These are phyloP conservation scores for Abrus precatorius DNA, from an alignment of 306 rosid species.

Conservation along the genomic window DNA sequence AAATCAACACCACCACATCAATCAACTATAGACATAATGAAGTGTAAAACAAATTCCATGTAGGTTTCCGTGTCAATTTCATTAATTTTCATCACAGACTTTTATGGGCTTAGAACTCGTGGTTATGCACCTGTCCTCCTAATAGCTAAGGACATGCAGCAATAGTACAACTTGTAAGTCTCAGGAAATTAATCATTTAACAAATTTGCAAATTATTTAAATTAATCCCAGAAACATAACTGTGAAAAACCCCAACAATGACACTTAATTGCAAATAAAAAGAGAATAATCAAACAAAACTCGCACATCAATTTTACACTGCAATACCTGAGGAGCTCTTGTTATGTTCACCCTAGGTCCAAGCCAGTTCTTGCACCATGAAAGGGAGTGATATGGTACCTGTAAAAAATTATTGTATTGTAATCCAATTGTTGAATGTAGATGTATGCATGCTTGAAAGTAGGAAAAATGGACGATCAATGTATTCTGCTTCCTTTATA, in stretches of 20 bases:
- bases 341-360: constrained; percentile 96
- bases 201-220: constrained; percentile 13
- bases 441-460: constrained; percentile 23
- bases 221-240: constrained; percentile 23
- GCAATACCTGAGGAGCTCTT: constrained; percentile 92
- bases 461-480: constrained; percentile 8
- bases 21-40: constrained; percentile 5
- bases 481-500: constrained; percentile 29
- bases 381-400: constrained; percentile 96
- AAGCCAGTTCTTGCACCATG: constrained; percentile 97
- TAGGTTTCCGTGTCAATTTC: constrained; percentile 25
- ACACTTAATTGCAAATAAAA: constrained; percentile 12
- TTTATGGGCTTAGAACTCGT: constrained; percentile 29
- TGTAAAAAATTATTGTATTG: constrained; percentile 48
- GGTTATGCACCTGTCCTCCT: neutral
- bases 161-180: neutral
- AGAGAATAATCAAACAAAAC: neutral
- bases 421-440: constrained; percentile 31
- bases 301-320: constrained; percentile 29
- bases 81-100: constrained; percentile 34
- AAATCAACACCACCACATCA: constrained; percentile 1
- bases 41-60: constrained; percentile 3
- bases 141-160: constrained; percentile 33
- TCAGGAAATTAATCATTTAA: constrained; percentile 36
- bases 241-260: neutral